Evolutionary conservation across 2,329 filamentous ascomycete genomes (phyloP), one percentile per base, ranked within the genome.

Genomic region (Colletotrichum aenigma): DNA sequence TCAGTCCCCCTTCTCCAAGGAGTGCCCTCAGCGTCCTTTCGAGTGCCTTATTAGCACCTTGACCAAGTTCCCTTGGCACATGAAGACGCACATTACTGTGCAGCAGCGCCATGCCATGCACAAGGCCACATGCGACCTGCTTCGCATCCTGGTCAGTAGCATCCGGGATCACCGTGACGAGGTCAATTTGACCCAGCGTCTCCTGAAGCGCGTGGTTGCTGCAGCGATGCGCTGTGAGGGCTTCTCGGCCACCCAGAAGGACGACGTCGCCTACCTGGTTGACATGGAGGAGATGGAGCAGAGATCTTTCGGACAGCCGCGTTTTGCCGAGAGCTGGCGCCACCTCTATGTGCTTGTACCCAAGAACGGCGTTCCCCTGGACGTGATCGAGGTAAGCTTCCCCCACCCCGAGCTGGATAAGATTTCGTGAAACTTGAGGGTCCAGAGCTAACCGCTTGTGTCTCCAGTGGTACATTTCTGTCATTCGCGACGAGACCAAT

Each of bases 11-110:
- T 93, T 91, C 80, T 88, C 90, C 10, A 88, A 86, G 72, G 87
- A 91, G 30, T 93, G 91, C 78, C 91, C 91, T 0, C 91, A 94
- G 83, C 89, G 92, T 16, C 89, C 91, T 3, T 93, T 90, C 71
- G 92, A 94, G 84, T 92, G 88, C 80, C 85, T 94, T 79, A 92
- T 94, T 78, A 92, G 90, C 81, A 93, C 90, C 1, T 80, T 92
- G 48, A 88, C 88, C 75, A 91, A 93, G 85, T 87, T 92, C 58
- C 92, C 92, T 0, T 94, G 92, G 92, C 87, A 90, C 75, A 86
- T 88, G 81, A 86, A 91, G 2, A 83, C 90, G 4, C 78, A 86
- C 69, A 90, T 93, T 83, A 93, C 90, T 9, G 84, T 93, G 62
- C 84, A 86, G 71, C 88, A 93, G 81, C 90, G 92, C 2, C 83